phyloP scores from a whole-genome alignment of 805 yeast genomes.

The Pichia californica region DNA sequence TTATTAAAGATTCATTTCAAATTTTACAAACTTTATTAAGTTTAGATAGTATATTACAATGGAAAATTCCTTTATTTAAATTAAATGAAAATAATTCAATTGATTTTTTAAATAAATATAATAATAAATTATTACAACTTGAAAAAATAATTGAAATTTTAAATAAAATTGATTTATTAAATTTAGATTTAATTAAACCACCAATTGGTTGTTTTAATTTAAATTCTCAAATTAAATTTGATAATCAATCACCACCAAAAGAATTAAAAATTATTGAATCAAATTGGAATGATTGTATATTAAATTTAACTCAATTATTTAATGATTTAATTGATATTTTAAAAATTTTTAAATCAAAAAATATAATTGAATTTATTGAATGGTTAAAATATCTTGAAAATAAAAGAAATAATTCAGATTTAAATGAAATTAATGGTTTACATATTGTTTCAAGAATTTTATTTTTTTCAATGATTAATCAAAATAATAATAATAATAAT shows the following conservation, averaged over 20 bases:
- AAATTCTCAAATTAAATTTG: slow-evolving; percentile 41
- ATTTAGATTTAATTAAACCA: slow-evolving; percentile 1
- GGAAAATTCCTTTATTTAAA: slow-evolving; percentile 7
- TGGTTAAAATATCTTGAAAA: slow-evolving; percentile 23
- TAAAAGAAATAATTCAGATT: slow-evolving; percentile 20
- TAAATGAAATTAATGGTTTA: slow-evolving; percentile 27
- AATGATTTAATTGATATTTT: slow-evolving; percentile 34
- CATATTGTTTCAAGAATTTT: slow-evolving; percentile 56
- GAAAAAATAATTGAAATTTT: slow-evolving; percentile 1
- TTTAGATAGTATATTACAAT: slow-evolving; percentile 3
- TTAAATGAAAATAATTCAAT: not conserved
- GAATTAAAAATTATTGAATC: slow-evolving; percentile 25
- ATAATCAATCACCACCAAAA: slow-evolving; percentile 43
- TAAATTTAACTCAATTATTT: slow-evolving; percentile 24
- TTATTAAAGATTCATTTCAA: slow-evolving; percentile 7
- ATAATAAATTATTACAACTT: not conserved
- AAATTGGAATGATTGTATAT: slow-evolving; percentile 13
- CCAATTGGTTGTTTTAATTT: slow-evolving; percentile 36
- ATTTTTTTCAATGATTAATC: slow-evolving; percentile 51
- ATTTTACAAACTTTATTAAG: slow-evolving; percentile 2
- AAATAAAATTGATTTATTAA: not conserved
- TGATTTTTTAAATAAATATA: not conserved
- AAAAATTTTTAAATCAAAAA: slow-evolving; percentile 24
- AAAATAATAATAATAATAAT: slow-evolving; percentile 8
- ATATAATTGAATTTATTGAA: slow-evolving; percentile 23